These are phyloP conservation scores for Annona cherimola DNA, from an alignment of 164 flowering plant species.

Conservation along the genomic window DNA sequence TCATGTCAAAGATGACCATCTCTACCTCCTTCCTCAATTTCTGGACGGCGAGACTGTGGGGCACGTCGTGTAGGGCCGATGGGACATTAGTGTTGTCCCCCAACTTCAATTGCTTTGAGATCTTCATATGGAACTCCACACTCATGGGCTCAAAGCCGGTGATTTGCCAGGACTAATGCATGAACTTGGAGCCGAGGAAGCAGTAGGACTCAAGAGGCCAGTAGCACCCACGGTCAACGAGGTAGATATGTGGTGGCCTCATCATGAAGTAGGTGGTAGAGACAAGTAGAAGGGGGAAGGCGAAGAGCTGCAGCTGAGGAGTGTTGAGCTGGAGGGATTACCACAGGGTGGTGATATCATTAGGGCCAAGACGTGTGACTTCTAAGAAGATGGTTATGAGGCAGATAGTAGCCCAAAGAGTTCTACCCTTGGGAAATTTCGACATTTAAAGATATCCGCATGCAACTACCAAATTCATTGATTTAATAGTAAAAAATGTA, in stretches of 20 bases:
- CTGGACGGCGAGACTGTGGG: slow-evolving; percentile 12
- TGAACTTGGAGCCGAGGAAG: slow-evolving; percentile 10
- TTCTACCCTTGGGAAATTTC: too few relatives aligned
- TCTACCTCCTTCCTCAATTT: slow-evolving; percentile 6
- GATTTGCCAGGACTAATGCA: slow-evolving; percentile 9
- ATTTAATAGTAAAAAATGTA: too few relatives aligned
- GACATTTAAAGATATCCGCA: too few relatives aligned
- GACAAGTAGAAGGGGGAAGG: slow-evolving; percentile 7
- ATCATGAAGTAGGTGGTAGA: slow-evolving; percentile 10
- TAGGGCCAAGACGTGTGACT: slow-evolving; percentile 8
- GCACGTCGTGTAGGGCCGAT: slow-evolving; percentile 11
- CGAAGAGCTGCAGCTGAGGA: slow-evolving; percentile 11
- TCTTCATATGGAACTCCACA: slow-evolving; percentile 15
- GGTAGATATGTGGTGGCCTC: slow-evolving; percentile 5
- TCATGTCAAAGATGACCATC: slow-evolving; percentile 15
- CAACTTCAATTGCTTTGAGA: slow-evolving; percentile 15
- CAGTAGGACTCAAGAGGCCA: slow-evolving; percentile 12
- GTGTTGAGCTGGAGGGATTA: not conserved
- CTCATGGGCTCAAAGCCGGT: slow-evolving; percentile 7
- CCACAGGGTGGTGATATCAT: slow-evolving; percentile 1
- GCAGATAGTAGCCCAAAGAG: too few relatives aligned
- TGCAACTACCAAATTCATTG: too few relatives aligned
- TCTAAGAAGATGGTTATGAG: not conserved
- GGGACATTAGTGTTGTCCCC: slow-evolving; percentile 17
- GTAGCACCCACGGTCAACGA: slow-evolving; percentile 27